Base-by-base conservation (phyloP, 2,329 filamentous ascomycete species). In the Exophiala sideris region DNA sequence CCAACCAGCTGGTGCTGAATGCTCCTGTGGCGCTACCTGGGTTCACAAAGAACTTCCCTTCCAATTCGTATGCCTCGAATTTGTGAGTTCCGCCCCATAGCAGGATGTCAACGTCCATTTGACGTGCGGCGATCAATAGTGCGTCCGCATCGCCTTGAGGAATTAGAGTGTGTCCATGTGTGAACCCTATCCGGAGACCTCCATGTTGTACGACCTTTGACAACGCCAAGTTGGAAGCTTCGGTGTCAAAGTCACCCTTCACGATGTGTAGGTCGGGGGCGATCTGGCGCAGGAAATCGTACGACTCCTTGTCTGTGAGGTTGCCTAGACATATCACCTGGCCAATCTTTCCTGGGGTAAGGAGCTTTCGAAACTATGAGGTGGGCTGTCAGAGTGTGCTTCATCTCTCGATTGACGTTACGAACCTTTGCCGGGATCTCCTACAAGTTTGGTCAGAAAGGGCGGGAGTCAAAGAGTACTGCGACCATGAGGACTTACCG, bases 401-500 rank as follows among this genome's bases (percentile, higher is more conserved):
- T 48, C 41, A 33, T 36, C 3, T 35, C 34, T 36, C 48, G 48
- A 34, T n/a, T 12, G 49, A 29, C n/a, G 12, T 5, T 29, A 63
- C 61, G 63, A 79, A 91, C 90, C 85, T 95, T 95, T 71, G 87
- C 80, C 56, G 91, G 91, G 67, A 96, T 91, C 72, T 95, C 81
- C 81, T 84, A 62, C 48, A 32, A 6, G 7, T 45, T 38, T 45
- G 9, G 46, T 57, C 16, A 56, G 51, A 12, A 32, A 32, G 47
- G 5, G 11, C 21, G 9, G 6, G 4, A 5, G 9, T 21, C 7
- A 34, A 12, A 20, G 14, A 9, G 45, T 18, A 57, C 52, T 60
- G 58, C 53, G 57, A 50, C 56, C 56, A 45, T 40, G 53, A 46
- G 48, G 49, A 70, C 74, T 64, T 70, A 82, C 91, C 61, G 94